phyloP scores from a whole-genome alignment of 306 rosid species.

The Medicago lupulina region DNA sequence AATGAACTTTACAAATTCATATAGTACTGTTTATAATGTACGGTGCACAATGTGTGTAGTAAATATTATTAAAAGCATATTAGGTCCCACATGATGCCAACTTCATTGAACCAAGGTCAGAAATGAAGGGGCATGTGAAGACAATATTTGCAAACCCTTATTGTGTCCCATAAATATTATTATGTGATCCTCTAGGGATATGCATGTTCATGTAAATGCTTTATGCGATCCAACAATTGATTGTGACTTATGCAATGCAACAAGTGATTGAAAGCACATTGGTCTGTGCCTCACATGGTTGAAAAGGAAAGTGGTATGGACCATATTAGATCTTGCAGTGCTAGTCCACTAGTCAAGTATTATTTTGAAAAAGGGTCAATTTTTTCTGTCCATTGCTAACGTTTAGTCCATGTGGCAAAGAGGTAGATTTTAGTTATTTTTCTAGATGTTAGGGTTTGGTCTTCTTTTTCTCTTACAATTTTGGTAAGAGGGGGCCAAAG shows the following conservation, averaged over 20 bases:
- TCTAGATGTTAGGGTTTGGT: background rate
- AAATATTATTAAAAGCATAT: background rate
- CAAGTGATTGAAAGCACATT: constrained; percentile 5
- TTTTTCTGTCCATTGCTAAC: background rate
- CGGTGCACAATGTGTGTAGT: background rate
- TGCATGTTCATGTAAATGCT: constrained; percentile 26
- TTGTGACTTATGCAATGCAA: constrained; percentile 5
- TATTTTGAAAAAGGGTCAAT: constrained; percentile 29
- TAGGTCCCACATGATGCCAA: constrained; percentile 45
- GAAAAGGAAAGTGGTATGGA: constrained; percentile 29
- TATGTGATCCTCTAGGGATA: constrained; percentile 25
- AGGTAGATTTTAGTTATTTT: constrained; percentile 24
- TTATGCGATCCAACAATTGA: constrained; percentile 28
- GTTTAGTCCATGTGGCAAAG: constrained; percentile 23
- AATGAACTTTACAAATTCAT: background rate
- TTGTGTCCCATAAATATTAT: constrained; percentile 17
- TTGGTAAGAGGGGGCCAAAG: constrained; percentile 11
- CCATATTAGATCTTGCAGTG: constrained; percentile 18
- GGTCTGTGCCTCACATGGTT: constrained; percentile 36
- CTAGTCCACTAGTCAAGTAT: background rate
- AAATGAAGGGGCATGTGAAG: constrained; percentile 46
- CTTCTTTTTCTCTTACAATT: background rate
- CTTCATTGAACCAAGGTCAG: constrained; percentile 45
- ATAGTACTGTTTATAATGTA: background rate
- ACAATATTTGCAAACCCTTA: constrained; percentile 46